Evolutionary conservation across 257 asterid species (phyloP), one percentile per base, ranked within the genome.

Genomic region (Nicotiana otophora): DNA sequence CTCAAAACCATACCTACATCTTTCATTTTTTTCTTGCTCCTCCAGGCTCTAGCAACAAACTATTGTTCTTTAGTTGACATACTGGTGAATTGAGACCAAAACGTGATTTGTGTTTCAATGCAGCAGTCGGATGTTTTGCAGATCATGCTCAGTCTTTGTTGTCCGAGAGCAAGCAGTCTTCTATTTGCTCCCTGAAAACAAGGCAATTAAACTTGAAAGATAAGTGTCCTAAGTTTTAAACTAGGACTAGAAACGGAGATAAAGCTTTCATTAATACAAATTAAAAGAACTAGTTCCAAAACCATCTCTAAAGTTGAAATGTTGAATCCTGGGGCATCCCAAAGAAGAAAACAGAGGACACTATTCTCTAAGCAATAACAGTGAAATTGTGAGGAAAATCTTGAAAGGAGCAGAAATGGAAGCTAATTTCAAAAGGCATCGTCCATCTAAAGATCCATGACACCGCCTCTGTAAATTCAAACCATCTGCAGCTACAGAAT

Each of bases 111-210:
- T 36, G 4, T 23, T 46, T 26, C 26, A 48, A 48, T 23, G 42
- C 23, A 14, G 79, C 79, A 48, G 62, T 74, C 15, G 60, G 12
- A 28, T 33, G 61, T 20, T 64, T 57, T 17, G 30, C 17, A 62
- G 81, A 57, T 90, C 85, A 92, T 81, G 87, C 83, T 61, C 86
- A 92, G 78, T 91, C 96, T 70, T 92, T 94, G 1, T 90, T 83
- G 78, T 92, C 97, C 26, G 93, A 91, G 85, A 92, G 86, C 85
- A 92, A 86, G 84, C 85, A 90, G 81, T 94, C 96, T 89, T 91
- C 94, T 83, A 94, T 89, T 79, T 94, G 94, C 84, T 88, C 93
- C 89, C 97, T 93, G 91, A 51, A 34, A 64, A 30, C 15, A 74
- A 74, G 23, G 39, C 4, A 19, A 74, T 48, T 48, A 48, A 23